phyloP scores from a whole-genome alignment of 352 stramenopile species.

The Phytophthora melonis region DNA sequence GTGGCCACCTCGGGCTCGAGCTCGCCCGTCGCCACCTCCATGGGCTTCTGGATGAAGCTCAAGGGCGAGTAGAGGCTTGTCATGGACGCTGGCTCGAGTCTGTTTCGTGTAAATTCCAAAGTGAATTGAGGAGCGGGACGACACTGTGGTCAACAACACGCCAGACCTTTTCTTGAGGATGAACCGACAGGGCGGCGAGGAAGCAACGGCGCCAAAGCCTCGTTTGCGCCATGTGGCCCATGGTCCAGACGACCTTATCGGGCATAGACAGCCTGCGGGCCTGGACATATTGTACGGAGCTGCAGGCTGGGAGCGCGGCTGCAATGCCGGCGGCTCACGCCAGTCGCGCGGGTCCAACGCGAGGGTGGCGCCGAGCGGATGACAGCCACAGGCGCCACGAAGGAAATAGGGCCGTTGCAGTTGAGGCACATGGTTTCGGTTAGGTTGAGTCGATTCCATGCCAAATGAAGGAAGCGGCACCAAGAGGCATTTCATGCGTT shows the following conservation, averaged over 20 bases:
- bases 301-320: background rate
- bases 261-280: background rate
- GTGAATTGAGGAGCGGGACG: background rate
- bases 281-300: background rate
- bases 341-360: background rate
- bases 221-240: background rate
- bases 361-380: background rate
- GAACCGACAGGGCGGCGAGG: background rate
- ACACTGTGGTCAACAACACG: background rate
- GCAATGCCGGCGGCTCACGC: background rate
- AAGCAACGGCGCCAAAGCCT: background rate
- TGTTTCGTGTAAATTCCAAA: background rate
- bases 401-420: background rate
- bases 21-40: background rate
- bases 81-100: slow-evolving; percentile 3
- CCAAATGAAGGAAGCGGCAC: too few relatives aligned
- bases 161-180: background rate
- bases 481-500: too few relatives aligned
- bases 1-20: slow-evolving; percentile 14
- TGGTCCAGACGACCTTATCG: background rate
- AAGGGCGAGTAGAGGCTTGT: slow-evolving; percentile 3
- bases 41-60: background rate
- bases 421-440: background rate
- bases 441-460: background rate
- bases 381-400: background rate